phyloP scores from a whole-genome alignment of 305 asterid genomes.

The Fraxinus albicans region DNA sequence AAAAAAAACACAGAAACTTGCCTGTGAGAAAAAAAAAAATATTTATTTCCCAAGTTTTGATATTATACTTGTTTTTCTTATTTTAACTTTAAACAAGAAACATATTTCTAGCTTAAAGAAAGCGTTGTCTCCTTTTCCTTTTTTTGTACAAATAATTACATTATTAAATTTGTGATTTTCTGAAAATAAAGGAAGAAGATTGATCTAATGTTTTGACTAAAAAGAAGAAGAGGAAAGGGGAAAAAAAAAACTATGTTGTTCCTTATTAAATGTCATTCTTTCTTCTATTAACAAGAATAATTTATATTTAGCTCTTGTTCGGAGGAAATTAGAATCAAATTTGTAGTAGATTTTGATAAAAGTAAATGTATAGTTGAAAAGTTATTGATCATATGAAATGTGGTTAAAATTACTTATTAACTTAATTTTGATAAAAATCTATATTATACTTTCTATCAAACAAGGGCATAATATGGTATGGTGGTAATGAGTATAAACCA shows the following conservation, averaged over 20 bases:
- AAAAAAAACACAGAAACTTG: not conserved
- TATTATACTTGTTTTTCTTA: not conserved
- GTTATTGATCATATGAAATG: not conserved
- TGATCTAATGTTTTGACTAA: too few species aligned
- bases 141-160: not conserved
- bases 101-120: not conserved
- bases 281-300: too few species aligned
- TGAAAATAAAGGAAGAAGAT: not conserved
- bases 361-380: too few species aligned
- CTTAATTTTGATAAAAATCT: not conserved
- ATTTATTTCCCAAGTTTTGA: not conserved
- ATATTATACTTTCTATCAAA: too few species aligned
- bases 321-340: too few species aligned
- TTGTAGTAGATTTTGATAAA: too few species aligned
- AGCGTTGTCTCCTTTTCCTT: not conserved
- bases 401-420: not conserved
- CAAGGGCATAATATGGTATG: not conserved
- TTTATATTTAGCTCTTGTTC: too few species aligned
- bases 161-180: too few species aligned
- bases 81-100: not conserved
- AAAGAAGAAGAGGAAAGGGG: too few species aligned
- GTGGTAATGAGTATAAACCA: not conserved
- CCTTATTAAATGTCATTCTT: too few species aligned
- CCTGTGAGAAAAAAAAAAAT: not conserved
- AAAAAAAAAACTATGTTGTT: too few species aligned